Percentiles rank a stretch among this genome's conserved stretches.
These are phyloP conservation scores for Ambrosiella xylebori DNA, from an alignment of 2,329 filamentous ascomycete species.

Conservation along the genomic window DNA sequence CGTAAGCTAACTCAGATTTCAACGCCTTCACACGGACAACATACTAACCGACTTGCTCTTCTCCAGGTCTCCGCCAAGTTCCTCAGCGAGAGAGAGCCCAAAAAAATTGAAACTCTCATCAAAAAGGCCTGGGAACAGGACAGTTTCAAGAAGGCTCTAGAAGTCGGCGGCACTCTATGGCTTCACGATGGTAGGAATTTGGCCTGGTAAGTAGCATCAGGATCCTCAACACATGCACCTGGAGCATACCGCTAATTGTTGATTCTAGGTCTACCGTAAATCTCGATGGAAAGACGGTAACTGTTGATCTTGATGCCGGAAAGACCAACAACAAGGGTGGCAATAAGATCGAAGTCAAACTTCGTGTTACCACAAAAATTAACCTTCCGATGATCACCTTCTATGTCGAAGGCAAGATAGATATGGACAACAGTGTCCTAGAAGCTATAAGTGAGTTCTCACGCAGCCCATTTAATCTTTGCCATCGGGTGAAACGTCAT, in stretches of 20 bases:
- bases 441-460: constrained; percentile 46
- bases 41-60: background rate
- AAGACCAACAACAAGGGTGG: constrained; percentile 16
- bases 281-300: constrained; percentile 31
- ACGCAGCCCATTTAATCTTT: background rate
- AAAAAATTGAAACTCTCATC: constrained; percentile 35
- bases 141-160: constrained; percentile 37
- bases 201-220: constrained; percentile 50
- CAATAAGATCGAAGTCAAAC: constrained; percentile 41
- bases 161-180: constrained; percentile 31
- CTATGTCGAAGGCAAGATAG: constrained; percentile 45
- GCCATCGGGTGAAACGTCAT: background rate
- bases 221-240: background rate
- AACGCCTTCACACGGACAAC: background rate
- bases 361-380: constrained; percentile 50
- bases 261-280: constrained; percentile 20
- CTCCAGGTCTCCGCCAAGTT: constrained; percentile 10
- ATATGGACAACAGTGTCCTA: constrained; percentile 49
- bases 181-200: constrained; percentile 73
- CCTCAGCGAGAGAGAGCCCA: constrained; percentile 7
- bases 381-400: constrained; percentile 46
- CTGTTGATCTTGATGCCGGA: constrained; percentile 53
- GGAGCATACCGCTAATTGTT: constrained; percentile 8
- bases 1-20: constrained; percentile 33
- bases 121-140: constrained; percentile 61